phyloP scores from a whole-genome alignment of 2,329 filamentous ascomycete species.

The Trichoderma citrinoviride region DNA sequence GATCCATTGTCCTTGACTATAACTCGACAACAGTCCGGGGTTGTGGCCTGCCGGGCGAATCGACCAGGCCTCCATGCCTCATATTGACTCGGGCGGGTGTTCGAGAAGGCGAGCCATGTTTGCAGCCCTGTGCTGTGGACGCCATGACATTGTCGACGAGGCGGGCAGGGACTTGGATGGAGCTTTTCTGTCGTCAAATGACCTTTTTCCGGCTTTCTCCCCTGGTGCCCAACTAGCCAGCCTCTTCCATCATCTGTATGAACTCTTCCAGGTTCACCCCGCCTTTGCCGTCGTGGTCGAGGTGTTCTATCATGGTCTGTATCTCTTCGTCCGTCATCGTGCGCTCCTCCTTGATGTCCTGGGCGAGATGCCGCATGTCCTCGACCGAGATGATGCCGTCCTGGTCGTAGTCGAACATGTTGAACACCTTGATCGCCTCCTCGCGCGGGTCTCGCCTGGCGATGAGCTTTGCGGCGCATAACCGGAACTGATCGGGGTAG shows the following conservation, averaged over 20 bases:
- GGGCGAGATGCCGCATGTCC: slow-evolving; percentile 81
- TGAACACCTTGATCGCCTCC: slow-evolving; percentile 87
- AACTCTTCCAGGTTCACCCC: slow-evolving; percentile 70
- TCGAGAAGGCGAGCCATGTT: not conserved
- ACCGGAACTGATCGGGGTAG: slow-evolving; percentile 56
- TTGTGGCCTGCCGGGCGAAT: not conserved
- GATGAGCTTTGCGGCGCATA: slow-evolving; percentile 79
- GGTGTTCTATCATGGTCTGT: slow-evolving; percentile 94
- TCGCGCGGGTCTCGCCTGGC: slow-evolving; percentile 80
- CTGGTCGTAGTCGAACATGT: slow-evolving; percentile 87
- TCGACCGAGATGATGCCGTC: slow-evolving; percentile 89
- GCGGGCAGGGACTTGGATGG: not conserved
- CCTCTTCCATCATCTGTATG: slow-evolving; percentile 58
- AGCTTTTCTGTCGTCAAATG: not conserved
- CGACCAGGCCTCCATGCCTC: not conserved
- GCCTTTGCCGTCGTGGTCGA: slow-evolving; percentile 91
- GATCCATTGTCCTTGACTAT: slow-evolving; percentile 8
- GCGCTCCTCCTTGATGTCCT: slow-evolving; percentile 76
- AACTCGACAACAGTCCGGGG: not conserved
- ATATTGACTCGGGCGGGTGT: not conserved
- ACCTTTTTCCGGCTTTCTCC: not conserved
- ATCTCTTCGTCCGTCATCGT: slow-evolving; percentile 91
- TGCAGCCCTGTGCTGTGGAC: not conserved
- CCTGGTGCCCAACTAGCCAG: slow-evolving; percentile 23
- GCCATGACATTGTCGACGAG: not conserved